Evolutionary conservation across 2,329 filamentous ascomycete species (phyloP), one percentile per base, ranked within the genome.

Genomic region (Amylocarpus encephaloides): DNA sequence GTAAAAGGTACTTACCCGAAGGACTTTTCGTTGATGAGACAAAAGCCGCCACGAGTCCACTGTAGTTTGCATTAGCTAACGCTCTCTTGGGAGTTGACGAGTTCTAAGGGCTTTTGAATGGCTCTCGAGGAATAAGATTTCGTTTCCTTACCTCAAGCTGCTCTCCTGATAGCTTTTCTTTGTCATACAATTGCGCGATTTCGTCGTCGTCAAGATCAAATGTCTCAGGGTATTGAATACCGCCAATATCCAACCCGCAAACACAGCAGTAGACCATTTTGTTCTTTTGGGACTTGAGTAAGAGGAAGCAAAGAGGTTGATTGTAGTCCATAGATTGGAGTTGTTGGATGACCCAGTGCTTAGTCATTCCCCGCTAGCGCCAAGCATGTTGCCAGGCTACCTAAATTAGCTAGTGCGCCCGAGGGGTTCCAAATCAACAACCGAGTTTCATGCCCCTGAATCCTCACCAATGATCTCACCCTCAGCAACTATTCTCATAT

Each of bases 141-240:
- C 22, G n/a, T 12, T 19, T 6, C 12, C 15, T 12, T 13, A 48
- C 46, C 29, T 48, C 38, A 22, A 48, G 46, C 34, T 35, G 29
- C 6, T 36, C 29, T 22, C 22, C 46, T 15, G 46, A 16, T 39
- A 48, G 18, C 12, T 18, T 10, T 4, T 42, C 38, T 46, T 45
- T 34, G 19, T 52, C 30, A 29, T 48, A 52, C 7, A 45, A 36
- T 34, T 36, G 22, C 19, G 34, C 45, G 10, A 40, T 46, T 29
- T 50, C 42, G 7, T 50, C 48, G 6, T 42, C 42, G 29, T 46
- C 36, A 4, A 46, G 33, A 15, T 50, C 42, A n/a, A 46, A 50
- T 12, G 42, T 50, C n/a, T 50, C 42, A 7, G 48, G 48, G 16
- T 50, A 50, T 15, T 1, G 41, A 30, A 50, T 35, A 15, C 48